phyloP scores from a whole-genome alignment of 495 filamentous ascomycete genomes.

The Penicillium fimorum region DNA sequence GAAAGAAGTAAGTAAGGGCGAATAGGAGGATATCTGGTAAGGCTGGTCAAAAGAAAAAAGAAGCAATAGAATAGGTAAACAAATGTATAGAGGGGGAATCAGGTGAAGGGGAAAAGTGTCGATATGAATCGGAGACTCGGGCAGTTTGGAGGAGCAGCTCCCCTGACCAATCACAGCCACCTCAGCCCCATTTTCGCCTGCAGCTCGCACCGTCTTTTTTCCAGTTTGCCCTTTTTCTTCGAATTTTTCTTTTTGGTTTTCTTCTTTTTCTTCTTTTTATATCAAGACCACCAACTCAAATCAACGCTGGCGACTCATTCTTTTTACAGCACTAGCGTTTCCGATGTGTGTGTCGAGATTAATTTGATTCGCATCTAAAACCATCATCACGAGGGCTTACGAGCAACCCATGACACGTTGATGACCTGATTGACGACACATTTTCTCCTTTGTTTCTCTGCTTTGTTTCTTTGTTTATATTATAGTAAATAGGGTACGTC shows the following conservation, averaged over 20 bases:
- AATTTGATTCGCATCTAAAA: constrained; percentile 82
- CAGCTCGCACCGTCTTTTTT: constrained; percentile 38
- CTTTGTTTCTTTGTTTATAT: constrained; percentile 15
- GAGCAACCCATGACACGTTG: constrained; percentile 92
- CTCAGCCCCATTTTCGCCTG: constrained; percentile 20
- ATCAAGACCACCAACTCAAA: constrained; percentile 91
- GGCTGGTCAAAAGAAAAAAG: neutral
- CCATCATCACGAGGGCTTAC: constrained; percentile 96
- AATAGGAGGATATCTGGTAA: neutral
- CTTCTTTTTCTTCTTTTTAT: constrained; percentile 47
- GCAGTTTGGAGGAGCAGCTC: constrained; percentile 23
- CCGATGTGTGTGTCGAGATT: constrained; percentile 87
- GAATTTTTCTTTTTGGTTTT: constrained; percentile 19
- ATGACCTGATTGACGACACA: constrained; percentile 95
- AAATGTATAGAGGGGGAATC: constrained; percentile 9
- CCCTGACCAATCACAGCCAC: constrained; percentile 29
- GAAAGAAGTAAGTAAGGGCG: constrained; percentile 6
- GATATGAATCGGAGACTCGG: constrained; percentile 30
- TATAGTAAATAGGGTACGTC: constrained; percentile 22
- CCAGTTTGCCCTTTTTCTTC: constrained; percentile 19
- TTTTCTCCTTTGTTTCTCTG: constrained; percentile 20
- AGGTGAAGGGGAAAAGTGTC: constrained; percentile 13
- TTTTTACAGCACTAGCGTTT: constrained; percentile 75
- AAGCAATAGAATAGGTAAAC: constrained; percentile 4
- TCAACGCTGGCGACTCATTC: constrained; percentile 66